A percentile compares a stretch with the other conserved stretches of the same genome.
phyloP scores from a whole-genome alignment of 352 stramenopile species.

The Phytophthora litchii region DNA sequence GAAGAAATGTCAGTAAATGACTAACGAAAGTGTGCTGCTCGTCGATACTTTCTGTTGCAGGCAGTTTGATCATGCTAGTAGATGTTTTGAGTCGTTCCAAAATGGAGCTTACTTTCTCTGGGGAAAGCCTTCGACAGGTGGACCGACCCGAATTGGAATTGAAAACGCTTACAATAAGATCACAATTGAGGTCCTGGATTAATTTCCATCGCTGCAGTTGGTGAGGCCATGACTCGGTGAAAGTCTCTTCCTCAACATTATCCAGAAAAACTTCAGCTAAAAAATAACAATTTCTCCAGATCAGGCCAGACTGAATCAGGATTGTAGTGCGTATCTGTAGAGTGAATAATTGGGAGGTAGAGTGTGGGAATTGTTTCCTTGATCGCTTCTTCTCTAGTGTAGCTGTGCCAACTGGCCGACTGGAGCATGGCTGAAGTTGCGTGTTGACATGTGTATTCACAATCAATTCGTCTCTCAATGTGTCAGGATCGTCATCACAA shows the following conservation, averaged over 20 bases:
- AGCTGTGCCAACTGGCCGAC: conserved; percentile 1
- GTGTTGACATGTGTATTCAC: conserved; percentile 47
- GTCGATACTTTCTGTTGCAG: background rate
- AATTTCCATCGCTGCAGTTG: conserved; percentile 8
- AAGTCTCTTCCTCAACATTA: background rate
- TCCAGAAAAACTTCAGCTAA: conserved; percentile 43
- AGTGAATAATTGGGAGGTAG: conserved; percentile 16
- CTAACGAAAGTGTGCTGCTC: conserved; percentile 42
- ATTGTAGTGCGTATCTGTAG: conserved; percentile 13
- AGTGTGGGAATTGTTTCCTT: conserved; percentile 25
- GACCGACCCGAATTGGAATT: conserved; percentile 47
- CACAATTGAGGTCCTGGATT: conserved; percentile 29
- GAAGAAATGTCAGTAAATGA: conserved; percentile 41
- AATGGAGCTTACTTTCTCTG: conserved; percentile 11
- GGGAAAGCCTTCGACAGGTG: conserved; percentile 30
- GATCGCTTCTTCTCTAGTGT: conserved; percentile 35
- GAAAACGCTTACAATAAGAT: conserved; percentile 46
- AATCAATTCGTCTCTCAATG: conserved; percentile 39
- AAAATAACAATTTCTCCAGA: conserved; percentile 64
- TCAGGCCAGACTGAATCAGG: conserved; percentile 54
- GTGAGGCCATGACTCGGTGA: conserved; percentile 1
- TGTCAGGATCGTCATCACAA: conserved; percentile 8
- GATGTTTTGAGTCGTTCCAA: conserved; percentile 12
- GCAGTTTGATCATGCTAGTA: background rate
- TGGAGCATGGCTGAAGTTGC: conserved; percentile 25